Percentiles rank a stretch among this genome's conserved stretches.
These are phyloP conservation scores for Populus hybrid DNA, from an alignment of 441 rosid species.

Conservation along the genomic window DNA sequence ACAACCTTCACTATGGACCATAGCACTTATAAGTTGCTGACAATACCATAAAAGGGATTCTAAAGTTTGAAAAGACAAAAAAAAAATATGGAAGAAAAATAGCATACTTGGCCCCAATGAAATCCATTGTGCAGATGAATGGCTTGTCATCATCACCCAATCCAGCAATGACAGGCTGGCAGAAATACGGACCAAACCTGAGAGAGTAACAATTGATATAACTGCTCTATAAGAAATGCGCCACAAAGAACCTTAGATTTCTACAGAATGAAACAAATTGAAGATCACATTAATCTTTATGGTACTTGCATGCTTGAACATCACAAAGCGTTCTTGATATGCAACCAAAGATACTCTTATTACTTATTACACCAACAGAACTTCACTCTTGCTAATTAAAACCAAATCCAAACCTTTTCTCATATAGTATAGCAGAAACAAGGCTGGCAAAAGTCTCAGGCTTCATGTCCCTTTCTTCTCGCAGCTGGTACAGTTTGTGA, in stretches of 20 bases:
- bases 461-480: conserved; percentile 95
- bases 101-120: conserved; percentile 92
- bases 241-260: background rate
- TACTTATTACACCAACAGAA: background rate
- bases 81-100: background rate
- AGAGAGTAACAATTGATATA: conserved; percentile 6
- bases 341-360: background rate
- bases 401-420: conserved; percentile 59
- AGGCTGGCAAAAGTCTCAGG: conserved; percentile 96
- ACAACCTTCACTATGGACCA: background rate
- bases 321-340: background rate
- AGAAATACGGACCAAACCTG: conserved; percentile 98
- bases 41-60: background rate
- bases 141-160: conserved; percentile 91
- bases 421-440: conserved; percentile 89
- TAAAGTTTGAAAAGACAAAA: background rate
- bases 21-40: background rate
- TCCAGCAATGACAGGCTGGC: conserved; percentile 96
- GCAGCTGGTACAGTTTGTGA: conserved; percentile 83
- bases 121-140: conserved; percentile 97
- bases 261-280: background rate
- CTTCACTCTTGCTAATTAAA: background rate
- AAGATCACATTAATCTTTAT: background rate
- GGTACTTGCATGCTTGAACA: background rate
- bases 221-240: background rate